Evolutionary conservation across 2,329 filamentous ascomycete species (phyloP), one percentile per base, ranked within the genome.

Genomic region (Pleoardoris graminearum): DNA sequence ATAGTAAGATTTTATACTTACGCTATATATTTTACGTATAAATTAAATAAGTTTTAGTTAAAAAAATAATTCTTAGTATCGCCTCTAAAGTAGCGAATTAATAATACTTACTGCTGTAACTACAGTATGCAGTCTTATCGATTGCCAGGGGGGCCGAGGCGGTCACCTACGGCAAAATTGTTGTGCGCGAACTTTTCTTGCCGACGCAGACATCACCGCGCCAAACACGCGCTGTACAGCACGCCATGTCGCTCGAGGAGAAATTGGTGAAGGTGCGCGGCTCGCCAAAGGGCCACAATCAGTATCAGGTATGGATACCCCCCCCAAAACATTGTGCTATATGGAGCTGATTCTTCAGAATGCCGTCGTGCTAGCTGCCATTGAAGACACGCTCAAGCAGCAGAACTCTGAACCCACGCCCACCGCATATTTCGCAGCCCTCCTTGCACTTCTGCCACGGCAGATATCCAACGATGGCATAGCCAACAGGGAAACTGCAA

Each of bases 181-280:
- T 58, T 58, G 57, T 62, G 57, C 47, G 48, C 48, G 44, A 58
- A 60, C 55, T 58, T 61, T 61, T 60, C n/a, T 58, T 45, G 29
- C 35, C 49, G 48, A 42, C 47, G 39, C 47, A 43, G 30, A 22
- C 38, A 32, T 39, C 41, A 16, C 39, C 50, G 55, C 50, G 58
- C 63, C 47, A 53, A 22, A 54, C 27, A n/a, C 56, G 47, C 59
- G 46, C 58, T 58, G 55, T 50, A 42, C 36, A 46, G 57, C 58
- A 57, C 66, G 63, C 58, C 58, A 78, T 78, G 77, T 85, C 85
- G 75, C 79, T 97, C 36, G 86, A 89, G 74, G 93, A 96, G 80
- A 95, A 91, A 81, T 85, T 99, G 73, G 90, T 93, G 79, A 97
- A 95, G 84, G 97, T 97, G 75, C 90, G 94, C 77, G 94, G 77